These are phyloP conservation scores for Tetrapyrgos nigripes DNA, from an alignment of 1,284 basidiomycete species.

Conservation along the genomic window DNA sequence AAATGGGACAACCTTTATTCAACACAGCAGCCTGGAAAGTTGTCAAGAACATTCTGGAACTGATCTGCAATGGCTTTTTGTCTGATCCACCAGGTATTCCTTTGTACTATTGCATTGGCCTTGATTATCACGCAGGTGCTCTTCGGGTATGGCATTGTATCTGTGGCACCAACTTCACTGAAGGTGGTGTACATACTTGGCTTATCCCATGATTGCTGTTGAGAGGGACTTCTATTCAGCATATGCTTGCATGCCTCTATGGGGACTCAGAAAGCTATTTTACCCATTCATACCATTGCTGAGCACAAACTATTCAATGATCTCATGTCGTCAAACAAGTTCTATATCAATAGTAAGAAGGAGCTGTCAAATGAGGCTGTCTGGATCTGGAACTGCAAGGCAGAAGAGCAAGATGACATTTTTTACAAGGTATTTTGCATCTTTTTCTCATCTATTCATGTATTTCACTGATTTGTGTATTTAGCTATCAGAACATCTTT, in stretches of 20 bases:
- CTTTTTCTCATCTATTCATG: too few species aligned
- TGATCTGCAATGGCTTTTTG: slow-evolving; percentile 30
- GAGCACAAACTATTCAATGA: too few species aligned
- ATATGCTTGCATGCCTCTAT: slow-evolving; percentile 20
- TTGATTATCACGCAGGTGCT: slow-evolving; percentile 17
- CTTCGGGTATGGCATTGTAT: slow-evolving; percentile 15
- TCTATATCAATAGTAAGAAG: too few species aligned
- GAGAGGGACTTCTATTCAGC: slow-evolving; percentile 21
- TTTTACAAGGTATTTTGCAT: too few species aligned
- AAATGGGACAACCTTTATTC: slow-evolving; percentile 29
- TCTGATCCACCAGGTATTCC: slow-evolving; percentile 35
- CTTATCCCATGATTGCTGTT: slow-evolving; percentile 25
- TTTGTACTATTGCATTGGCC: slow-evolving; percentile 18
- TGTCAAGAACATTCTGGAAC: slow-evolving; percentile 33
- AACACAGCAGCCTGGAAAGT: slow-evolving; percentile 31
- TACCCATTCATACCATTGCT: too few species aligned
- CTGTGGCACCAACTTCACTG: slow-evolving; percentile 23
- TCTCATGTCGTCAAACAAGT: too few species aligned
- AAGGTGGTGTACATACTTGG: slow-evolving; percentile 27
- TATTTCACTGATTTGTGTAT: too few species aligned
- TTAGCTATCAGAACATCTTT: too few species aligned
- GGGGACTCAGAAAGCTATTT: too few species aligned
- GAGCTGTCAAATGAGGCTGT: too few species aligned
- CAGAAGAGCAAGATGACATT: too few species aligned
- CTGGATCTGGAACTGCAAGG: too few species aligned